Evolutionary conservation across 2,329 filamentous ascomycete species (phyloP), one percentile per base, ranked within the genome.

Genomic region (Colletotrichum sp.): DNA sequence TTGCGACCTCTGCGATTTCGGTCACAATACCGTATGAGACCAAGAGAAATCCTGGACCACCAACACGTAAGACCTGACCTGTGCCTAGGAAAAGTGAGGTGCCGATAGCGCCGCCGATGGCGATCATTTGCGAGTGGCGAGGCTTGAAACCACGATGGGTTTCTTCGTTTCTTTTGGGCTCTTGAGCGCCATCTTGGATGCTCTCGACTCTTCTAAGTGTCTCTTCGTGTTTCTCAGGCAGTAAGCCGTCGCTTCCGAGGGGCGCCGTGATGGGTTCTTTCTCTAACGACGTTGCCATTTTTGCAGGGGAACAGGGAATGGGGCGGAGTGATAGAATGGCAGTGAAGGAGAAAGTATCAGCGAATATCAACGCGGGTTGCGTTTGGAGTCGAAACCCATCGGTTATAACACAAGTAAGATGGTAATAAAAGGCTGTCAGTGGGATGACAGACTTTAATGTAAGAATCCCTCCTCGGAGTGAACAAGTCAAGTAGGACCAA

Each of bases 21-120:
- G 88, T 88, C 80, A 90, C 87, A 80, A 87, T 82, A 48, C 81
- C 78, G 79, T 85, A 86, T 74, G 85, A 57, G 8, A 57, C 83
- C 72, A 86, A 80, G 19, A 86, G 82, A 48, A 86, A 85, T 13
- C 82, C 82, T 39, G 87, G 85, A 15, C 87, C 87, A 79, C 87
- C 87, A 30, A 77, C 82, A 30, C 79, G 77, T 16, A 69, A 82
- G 36, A 86, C 86, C 69, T 81, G 79, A 74, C 87, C 87, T 70
- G 86, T 86, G 74, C 87, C 86, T 72, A 89, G 85, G 79, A 89
- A 87, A 77, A 87, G 84, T 81, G 84, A 85, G 78, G 86, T 86
- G 78, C 86, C 87, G 66, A 88, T 89, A 25, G 86, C 86, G 57
- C 87, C 87, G 77, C 86, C 85, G 25, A 88, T 85, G 71, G 85